Evolutionary conservation across 495 filamentous ascomycete genomes (phyloP), one percentile per base, ranked within the genome.

Genomic region (Aspergillus panamensis): DNA sequence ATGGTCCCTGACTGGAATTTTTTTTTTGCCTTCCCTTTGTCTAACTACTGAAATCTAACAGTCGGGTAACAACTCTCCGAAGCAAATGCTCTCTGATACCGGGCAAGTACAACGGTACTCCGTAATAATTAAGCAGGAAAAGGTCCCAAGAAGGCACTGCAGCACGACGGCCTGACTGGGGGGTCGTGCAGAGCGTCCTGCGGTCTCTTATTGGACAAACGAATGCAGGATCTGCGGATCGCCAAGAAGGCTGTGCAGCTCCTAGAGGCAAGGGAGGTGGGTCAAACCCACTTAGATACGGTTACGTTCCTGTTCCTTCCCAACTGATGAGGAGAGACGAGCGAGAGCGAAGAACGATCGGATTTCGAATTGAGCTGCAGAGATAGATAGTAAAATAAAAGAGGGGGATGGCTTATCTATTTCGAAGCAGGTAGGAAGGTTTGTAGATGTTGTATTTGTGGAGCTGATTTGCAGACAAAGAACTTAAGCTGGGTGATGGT

Each of bases 201-300:
- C 10, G 32, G 2, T 25, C 16, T 17, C 19, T 60, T 35, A 61
- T 66, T 62, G 60, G 63, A 39, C 29, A 16, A 29, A 19, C 14
- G 10, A 20, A 44, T 33, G 35, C 57, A 62, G 59, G 63, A 66
- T 66, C 63, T 60, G 57, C 63, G 49, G 57, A 50, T 58, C 45
- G 63, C 60, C 63, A 66, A 66, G 63, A 51, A 60, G 57, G 53
- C 62, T 58, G 59, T 62, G 63, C 59, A 57, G 59, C 53, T 25
- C 17, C 52, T n/a, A 39, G 37, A 65, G 59, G 63, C 53, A 65
- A 65, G 63, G 58, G 53, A 51, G 55, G 53, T 30, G 40, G 45
- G 53, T 32, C 50, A 39, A 13, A 52, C 50, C 50, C 31, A n/a
- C n/a, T n/a, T n/a, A 37, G 31, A 52, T 25, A 25, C 25, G 25